Percentiles rank a stretch among this genome's conserved stretches.
These are phyloP conservation scores for Pleurotus sapidus DNA, from an alignment of 768 basidiomycete species.

Conservation along the genomic window DNA sequence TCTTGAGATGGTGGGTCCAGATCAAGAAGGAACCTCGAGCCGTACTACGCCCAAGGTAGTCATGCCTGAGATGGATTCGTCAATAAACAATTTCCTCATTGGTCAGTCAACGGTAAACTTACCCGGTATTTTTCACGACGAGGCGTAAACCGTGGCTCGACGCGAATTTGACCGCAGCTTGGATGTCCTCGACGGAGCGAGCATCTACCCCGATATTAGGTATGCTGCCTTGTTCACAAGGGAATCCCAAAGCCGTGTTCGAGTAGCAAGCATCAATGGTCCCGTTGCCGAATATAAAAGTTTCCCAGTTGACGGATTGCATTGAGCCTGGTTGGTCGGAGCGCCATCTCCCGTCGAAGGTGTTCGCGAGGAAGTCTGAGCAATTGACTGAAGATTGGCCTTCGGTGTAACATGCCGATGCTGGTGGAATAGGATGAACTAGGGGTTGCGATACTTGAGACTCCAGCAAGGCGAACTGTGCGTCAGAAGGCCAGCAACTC, in stretches of 20 bases:
- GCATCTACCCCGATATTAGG: slow-evolving; percentile 40
- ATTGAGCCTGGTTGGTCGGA: slow-evolving; percentile 37
- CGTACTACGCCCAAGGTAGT: slow-evolving; percentile 35
- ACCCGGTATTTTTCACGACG: slow-evolving; percentile 22
- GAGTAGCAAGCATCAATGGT: slow-evolving; percentile 52
- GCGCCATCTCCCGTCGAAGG: slow-evolving; percentile 35
- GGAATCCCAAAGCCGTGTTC: slow-evolving; percentile 34
- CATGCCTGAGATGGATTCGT: slow-evolving; percentile 21
- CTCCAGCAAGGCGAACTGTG: slow-evolving; percentile 28
- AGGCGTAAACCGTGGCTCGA: slow-evolving; percentile 23
- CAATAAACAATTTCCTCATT: neutral
- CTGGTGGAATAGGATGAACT: slow-evolving; percentile 36
- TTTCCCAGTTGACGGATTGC: slow-evolving; percentile 30
- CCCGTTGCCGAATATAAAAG: slow-evolving; percentile 35
- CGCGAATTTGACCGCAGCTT: slow-evolving; percentile 30
- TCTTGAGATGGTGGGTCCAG: slow-evolving; percentile 40
- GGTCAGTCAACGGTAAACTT: neutral
- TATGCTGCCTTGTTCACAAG: slow-evolving; percentile 43
- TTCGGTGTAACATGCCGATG: slow-evolving; percentile 37
- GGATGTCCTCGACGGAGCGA: slow-evolving; percentile 31
- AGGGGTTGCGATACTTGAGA: slow-evolving; percentile 41
- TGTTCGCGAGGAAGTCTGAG: slow-evolving; percentile 22
- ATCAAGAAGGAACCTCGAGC: slow-evolving; percentile 34
- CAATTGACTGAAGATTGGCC: slow-evolving; percentile 35
- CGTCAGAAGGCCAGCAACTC: slow-evolving; percentile 39